phyloP scores from a whole-genome alignment of 371 early-diverging fungal species.

The Lichtheimia ramosa region DNA sequence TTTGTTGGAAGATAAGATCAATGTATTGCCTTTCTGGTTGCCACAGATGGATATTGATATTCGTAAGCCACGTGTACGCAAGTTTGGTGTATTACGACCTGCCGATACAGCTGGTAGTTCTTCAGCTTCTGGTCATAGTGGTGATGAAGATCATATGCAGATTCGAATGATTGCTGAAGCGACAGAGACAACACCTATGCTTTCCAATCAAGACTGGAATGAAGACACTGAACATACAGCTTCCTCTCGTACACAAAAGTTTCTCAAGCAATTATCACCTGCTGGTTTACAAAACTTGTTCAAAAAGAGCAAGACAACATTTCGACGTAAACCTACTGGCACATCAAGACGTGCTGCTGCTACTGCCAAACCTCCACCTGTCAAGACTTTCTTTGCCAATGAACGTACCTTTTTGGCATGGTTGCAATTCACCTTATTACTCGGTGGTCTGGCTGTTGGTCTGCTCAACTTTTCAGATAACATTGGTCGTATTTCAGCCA shows the following conservation, averaged over 20 bases:
- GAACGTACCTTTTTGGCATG: constrained; percentile 94
- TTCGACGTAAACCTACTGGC: neutral
- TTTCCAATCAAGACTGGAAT: neutral
- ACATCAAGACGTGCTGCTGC: constrained; percentile 13
- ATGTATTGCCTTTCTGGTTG: constrained; percentile 97
- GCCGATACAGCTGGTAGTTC: constrained; percentile 27
- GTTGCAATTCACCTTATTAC: constrained; percentile 65
- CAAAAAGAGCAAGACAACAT: constrained; percentile 20
- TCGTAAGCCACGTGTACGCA: constrained; percentile 63
- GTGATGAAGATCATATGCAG: constrained; percentile 34
- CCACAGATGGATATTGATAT: constrained; percentile 97
- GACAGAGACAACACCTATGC: constrained; percentile 19
- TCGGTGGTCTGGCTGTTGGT: constrained; percentile 72
- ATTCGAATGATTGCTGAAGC: constrained; percentile 28
- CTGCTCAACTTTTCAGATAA: constrained; percentile 77
- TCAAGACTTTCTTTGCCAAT: constrained; percentile 97
- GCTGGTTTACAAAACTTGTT: constrained; percentile 24
- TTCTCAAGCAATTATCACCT: constrained; percentile 22
- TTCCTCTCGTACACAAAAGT: neutral
- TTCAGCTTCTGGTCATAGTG: constrained; percentile 27
- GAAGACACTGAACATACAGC: too few relatives aligned
- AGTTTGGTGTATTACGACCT: constrained; percentile 45
- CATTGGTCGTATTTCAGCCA: constrained; percentile 65
- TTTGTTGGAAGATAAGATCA: constrained; percentile 85
- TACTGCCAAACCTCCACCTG: constrained; percentile 38